These are phyloP conservation scores for Dictyostelium gargantuum DNA, from an alignment of 208 protist genomes.

Conservation along the genomic window DNA sequence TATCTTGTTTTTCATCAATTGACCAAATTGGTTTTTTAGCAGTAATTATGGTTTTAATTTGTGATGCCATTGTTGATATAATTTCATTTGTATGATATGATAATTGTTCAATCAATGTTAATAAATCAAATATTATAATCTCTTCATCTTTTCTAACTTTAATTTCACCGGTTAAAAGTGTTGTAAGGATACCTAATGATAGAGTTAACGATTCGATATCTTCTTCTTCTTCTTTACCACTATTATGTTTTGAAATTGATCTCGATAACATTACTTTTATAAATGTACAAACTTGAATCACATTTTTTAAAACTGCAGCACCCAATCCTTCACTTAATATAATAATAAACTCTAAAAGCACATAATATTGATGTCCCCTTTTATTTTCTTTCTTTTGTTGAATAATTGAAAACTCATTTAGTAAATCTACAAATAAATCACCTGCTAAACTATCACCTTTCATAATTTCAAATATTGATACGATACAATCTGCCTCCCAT, in stretches of 20 bases:
- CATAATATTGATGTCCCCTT: neutral
- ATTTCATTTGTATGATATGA: conserved; percentile 20
- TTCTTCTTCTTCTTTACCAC: neutral
- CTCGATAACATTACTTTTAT: conserved; percentile 9
- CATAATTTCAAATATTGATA: conserved; percentile 51
- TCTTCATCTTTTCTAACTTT: conserved; percentile 65
- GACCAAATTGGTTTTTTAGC: conserved; percentile 38
- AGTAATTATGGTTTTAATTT: conserved; percentile 48
- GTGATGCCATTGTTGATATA: neutral
- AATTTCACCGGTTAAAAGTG: conserved; percentile 15
- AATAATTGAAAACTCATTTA: conserved; percentile 29
- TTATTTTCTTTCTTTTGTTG: neutral
- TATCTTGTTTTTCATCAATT: neutral
- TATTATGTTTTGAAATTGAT: neutral
- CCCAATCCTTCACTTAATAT: conserved; percentile 42
- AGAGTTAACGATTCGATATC: conserved; percentile 31
- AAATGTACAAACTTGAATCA: conserved; percentile 54
- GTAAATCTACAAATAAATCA: conserved; percentile 57
- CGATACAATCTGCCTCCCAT: conserved; percentile 60
- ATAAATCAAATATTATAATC: conserved; percentile 17
- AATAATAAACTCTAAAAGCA: conserved; percentile 43
- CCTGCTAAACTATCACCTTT: conserved; percentile 32
- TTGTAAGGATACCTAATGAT: conserved; percentile 16
- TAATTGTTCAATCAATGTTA: conserved; percentile 14
- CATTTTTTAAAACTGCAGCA: conserved; percentile 29